These are phyloP conservation scores for Fusarium camptoceras DNA, from an alignment of 2,329 filamentous ascomycete species.

Conservation along the genomic window DNA sequence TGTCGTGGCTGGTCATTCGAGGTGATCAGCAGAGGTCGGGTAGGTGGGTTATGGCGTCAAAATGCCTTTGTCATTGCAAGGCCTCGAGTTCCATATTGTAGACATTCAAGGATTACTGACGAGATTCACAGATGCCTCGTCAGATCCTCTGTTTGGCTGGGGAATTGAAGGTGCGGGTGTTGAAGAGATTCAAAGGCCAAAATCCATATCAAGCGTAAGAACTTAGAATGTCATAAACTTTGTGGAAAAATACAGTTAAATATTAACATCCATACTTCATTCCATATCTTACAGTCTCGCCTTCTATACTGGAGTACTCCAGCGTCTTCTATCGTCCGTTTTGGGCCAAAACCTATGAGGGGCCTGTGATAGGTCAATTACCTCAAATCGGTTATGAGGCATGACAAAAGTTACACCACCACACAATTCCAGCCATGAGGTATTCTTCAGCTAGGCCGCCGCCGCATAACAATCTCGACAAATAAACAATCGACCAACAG, in stretches of 20 bases:
- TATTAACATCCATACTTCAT: not conserved
- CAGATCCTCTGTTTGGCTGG: not conserved
- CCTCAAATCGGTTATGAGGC: not conserved
- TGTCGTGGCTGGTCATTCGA: constrained; percentile 3
- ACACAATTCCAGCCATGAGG: constrained; percentile 23
- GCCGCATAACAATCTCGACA: not conserved
- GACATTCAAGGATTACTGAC: not conserved
- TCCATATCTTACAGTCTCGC: constrained; percentile 9
- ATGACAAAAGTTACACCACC: not conserved
- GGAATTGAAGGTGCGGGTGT: not conserved
- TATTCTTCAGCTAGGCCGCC: not conserved
- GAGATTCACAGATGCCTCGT: not conserved
- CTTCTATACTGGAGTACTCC: constrained; percentile 8
- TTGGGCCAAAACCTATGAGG: not conserved
- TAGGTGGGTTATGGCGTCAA: constrained; percentile 14
- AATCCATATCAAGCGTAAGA: not conserved
- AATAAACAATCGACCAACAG: not conserved
- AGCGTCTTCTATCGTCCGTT: constrained; percentile 9
- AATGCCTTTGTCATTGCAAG: constrained; percentile 9
- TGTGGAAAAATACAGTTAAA: not conserved
- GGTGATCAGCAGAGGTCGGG: not conserved
- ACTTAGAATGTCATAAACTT: not conserved
- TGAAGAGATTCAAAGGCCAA: not conserved
- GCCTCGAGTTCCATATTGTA: not conserved
- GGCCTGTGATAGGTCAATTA: constrained; percentile 1